phyloP scores from a whole-genome alignment of 495 filamentous ascomycete species.

The Geoglossum glabrum region DNA sequence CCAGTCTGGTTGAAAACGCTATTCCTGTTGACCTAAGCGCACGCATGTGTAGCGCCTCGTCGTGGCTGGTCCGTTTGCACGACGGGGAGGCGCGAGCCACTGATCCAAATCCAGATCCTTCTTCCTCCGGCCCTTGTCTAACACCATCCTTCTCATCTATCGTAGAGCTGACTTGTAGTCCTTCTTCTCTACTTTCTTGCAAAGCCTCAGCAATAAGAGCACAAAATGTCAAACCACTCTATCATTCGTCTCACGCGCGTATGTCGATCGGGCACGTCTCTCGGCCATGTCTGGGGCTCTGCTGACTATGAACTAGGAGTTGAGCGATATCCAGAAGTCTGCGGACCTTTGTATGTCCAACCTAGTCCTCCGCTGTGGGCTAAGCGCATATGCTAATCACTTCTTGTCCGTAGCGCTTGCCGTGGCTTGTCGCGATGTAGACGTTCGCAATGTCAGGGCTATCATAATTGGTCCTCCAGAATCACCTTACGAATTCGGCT shows the following conservation, averaged over 20 bases:
- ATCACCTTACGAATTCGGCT: constrained; percentile 91
- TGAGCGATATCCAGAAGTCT: constrained; percentile 61
- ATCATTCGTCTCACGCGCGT: constrained; percentile 74
- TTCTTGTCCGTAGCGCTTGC: constrained; percentile 42
- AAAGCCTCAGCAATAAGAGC: constrained; percentile 15
- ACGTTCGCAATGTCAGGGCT: constrained; percentile 75
- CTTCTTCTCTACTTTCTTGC: not conserved
- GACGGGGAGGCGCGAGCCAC: not conserved
- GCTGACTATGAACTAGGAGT: constrained; percentile 33
- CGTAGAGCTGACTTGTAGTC: not conserved
- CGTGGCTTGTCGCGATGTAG: constrained; percentile 64
- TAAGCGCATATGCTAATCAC: not conserved
- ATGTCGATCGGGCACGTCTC: constrained; percentile 13
- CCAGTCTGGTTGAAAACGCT: not conserved
- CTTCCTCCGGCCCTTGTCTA: not conserved
- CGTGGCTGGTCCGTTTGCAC: not conserved
- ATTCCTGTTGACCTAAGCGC: not conserved
- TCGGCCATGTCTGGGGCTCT: constrained; percentile 6
- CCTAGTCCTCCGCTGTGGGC: not conserved
- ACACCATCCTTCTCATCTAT: not conserved
- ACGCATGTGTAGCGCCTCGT: not conserved
- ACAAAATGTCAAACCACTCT: constrained; percentile 66
- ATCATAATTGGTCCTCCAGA: constrained; percentile 85
- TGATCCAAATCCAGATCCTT: not conserved
- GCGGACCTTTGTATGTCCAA: constrained; percentile 53